Evolutionary conservation across 2,329 filamentous ascomycete species (phyloP), one percentile per base, ranked within the genome.

Genomic region (Fusarium multiceps): DNA sequence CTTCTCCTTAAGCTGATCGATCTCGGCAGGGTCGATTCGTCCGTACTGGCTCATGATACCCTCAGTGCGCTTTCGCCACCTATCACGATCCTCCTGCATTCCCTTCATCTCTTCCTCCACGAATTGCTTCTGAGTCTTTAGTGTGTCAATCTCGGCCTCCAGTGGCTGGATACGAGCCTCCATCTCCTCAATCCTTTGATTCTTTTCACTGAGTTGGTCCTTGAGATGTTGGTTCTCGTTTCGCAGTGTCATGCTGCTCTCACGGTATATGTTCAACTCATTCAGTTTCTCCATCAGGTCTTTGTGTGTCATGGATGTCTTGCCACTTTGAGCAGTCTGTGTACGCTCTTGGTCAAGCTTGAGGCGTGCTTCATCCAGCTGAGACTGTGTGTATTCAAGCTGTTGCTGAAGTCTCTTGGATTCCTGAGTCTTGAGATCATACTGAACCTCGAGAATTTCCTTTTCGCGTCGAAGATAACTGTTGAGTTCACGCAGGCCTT

Each of bases 31-130:
- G 77, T 99, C 96, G 55, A 97, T 93, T 59, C 95, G 93, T 72
- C 97, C 94, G 77, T 98, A 98, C 78, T 97, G 98, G 71, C 93
- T 94, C 53, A 99, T 88, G 66, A 99, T 98, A 73, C 97, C 93
- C 77, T 98, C 94, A 3, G 94, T 97, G 25, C 96, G 91, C 84
- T 98, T 95, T 80, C 97, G 94, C 93, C 95, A 98, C 61, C 93
- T 89, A 77, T 98, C 95, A 18, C 96, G 91, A 77, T 98, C 95
- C 74, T 96, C 92, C 71, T 97, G 92, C 12, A 98, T 86, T 68
- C 98, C 87, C 75, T 92, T 93, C 76, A 98, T 88, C 77, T 98
- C 95, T 14, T 93, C 93, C 71, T 97, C 91, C 74, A 94, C 92
- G 71, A 91, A 92, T 65, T 91, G 89, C 68, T 93, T 86, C 66